Evolutionary conservation across 768 basidiomycete species (phyloP), one percentile per base, ranked within the genome.

Genomic region (Psilocybe cyanescens): DNA sequence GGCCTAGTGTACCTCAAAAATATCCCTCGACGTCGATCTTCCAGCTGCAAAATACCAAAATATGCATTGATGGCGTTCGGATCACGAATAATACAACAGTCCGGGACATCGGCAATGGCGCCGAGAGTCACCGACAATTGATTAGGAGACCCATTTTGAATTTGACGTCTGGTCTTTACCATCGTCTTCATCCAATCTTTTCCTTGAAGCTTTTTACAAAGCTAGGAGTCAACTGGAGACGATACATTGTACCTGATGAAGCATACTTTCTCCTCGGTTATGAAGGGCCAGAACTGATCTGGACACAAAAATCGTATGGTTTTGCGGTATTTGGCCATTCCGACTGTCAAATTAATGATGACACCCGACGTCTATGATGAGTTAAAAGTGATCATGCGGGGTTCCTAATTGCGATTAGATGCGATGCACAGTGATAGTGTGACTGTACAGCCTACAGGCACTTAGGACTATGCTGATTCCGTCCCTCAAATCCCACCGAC

Each of bases 331-430:
- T 63, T 59, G 56, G 55, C 52, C 62, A 62, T 63, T 63, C 59
- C 53, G 29, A 53, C 57, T 61, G 65, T 63, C 65, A 61, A 59
- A 60, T 52, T 46, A 48, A 33, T 53, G 31, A 52, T 46, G 59
- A 55, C 60, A 37, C 41, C 33, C 37, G 57, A 55, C 24, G 49
- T 49, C n/a, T 17, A 49, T 49, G 17, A 5, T 9, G 54, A 54
- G 60, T 31, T 33, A 52, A 57, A 53, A 55, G 16, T 56, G 62
- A 59, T 63, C 62, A 63, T 52, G 62, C 62, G 62, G 54, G 51
- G n/a, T 16, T 31, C 31, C 31, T 17, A 37, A 33, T 46, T 33
- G 37, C 39, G 47, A 33, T n/a, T 46, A 53, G 33, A 53, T 35
- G 30, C 31, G 31, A 53, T 44, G 24, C 14, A 6, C 11, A 48